phyloP scores from a whole-genome alignment of 345 rosid species.

The Salix suchowensis region DNA sequence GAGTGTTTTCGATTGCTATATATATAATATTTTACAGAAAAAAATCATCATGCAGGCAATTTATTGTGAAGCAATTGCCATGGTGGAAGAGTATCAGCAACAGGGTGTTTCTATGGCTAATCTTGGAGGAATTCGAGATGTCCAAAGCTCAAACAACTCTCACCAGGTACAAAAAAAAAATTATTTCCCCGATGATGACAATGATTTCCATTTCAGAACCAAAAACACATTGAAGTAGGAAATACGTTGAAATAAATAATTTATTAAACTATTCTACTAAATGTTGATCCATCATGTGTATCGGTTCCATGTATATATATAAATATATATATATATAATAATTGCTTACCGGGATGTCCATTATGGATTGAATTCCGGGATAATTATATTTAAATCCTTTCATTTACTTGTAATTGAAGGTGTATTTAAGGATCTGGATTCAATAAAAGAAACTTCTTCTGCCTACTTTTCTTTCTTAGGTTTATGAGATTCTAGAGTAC shows the following conservation, averaged over 20 bases:
- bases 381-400: neutral
- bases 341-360: neutral
- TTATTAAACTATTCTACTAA: too few species aligned
- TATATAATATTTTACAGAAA: too few species aligned
- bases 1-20: too few species aligned
- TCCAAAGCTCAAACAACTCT: conserved; percentile 70
- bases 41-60: conserved; percentile 45
- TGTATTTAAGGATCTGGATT: neutral
- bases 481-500: conserved; percentile 83
- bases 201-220: too few species aligned
- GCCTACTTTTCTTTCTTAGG: conserved; percentile 37
- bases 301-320: too few species aligned
- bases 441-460: neutral
- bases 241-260: too few species aligned
- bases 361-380: neutral
- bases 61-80: conserved; percentile 76
- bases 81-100: conserved; percentile 96
- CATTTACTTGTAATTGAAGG: neutral
- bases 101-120: conserved; percentile 70
- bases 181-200: too few species aligned
- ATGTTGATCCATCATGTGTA: too few species aligned
- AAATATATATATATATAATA: too few species aligned
- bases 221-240: too few species aligned
- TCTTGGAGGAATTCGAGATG: conserved; percentile 75
- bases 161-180: conserved; percentile 21